Conservation (phyloP, 257 asterid species). For the Salvia miltiorrhiza region DNA sequence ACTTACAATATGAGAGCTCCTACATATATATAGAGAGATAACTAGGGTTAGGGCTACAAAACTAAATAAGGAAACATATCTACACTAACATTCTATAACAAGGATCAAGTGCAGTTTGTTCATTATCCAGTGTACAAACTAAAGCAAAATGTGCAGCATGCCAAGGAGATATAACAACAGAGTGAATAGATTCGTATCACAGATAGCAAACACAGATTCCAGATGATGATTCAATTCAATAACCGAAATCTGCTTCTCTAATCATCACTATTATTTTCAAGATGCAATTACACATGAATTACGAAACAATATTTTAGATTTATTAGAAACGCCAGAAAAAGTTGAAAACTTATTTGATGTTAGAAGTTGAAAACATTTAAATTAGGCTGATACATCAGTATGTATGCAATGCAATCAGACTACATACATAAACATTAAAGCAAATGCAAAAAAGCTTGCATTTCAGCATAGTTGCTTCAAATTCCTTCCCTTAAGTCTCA, state of each 20-base stretch:
- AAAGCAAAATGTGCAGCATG: not conserved
- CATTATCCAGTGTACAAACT: not conserved
- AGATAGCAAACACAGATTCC: not conserved
- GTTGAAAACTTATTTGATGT: not conserved
- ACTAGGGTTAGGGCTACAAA: too few species aligned
- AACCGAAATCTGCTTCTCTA: conserved; percentile 7
- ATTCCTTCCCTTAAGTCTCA: not conserved
- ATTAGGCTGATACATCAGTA: not conserved
- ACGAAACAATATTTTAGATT: conserved; percentile 4
- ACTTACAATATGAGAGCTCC: too few species aligned
- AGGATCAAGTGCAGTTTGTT: conserved; percentile 9
- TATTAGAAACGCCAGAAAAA: not conserved
- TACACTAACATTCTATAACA: too few species aligned
- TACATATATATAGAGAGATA: too few species aligned
- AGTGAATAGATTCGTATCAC: too few species aligned
- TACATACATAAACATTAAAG: not conserved
- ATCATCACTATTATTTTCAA: conserved; percentile 15
- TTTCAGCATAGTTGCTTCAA: not conserved
- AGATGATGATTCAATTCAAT: conserved; percentile 13
- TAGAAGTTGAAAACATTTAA: not conserved
- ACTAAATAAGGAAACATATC: too few species aligned
- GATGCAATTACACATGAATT: not conserved
- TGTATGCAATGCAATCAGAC: conserved; percentile 12
- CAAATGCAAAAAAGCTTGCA: not conserved
- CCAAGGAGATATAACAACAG: not conserved